Base-by-base conservation (phyloP, 2,329 filamentous ascomycete genomes). In the Trichoderma semiorbis region DNA sequence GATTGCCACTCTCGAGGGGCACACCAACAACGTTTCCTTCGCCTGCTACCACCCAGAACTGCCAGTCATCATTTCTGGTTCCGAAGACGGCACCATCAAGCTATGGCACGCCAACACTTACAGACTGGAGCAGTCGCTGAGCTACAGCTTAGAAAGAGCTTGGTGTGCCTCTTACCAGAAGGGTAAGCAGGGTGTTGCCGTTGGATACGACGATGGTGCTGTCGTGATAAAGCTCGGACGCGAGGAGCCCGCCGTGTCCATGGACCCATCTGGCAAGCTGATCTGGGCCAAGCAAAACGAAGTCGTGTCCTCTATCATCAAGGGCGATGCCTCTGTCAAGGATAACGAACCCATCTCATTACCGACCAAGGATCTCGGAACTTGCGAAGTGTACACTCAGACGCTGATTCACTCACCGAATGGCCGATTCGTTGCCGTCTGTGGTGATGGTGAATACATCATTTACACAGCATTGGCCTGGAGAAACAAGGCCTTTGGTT, bases 71-170 rank as follows among this genome's bases (percentile, higher is more conserved):
- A 95, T 99, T 71, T 98, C 96, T 28, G 96, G 96, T 77, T 98
- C 95, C 30, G 96, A 99, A 83, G 96, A 99, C 82, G 95, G 95
- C 75, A 97, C 95, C 0, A 91, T 99, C 80, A 97, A 97, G 83
- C 95, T 99, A 81, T 99, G 96, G 96, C 95, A 99, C 81, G 95
- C 95, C 75, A 98, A 97, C 79, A 99, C 96, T 68, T 98, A 98
- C 83, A 89, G 96, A 75, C 89, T 98, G 73, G 96, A 98, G 82
- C 96, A 98, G 80, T 97, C 95, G 0, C 85, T 99, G 74, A 98
- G 94, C 84, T 99, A 99, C 81, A 96, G 95, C 34, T 84, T 99
- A 63, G 96, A 99, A 83, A 90, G 96, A 78, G 96, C 95, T 70
- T 99, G 96, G 96, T 98, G 96, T 88, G 94, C 98, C 60, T 92